These are phyloP conservation scores for Cornus kousa DNA, from an alignment of 148 eudicot species.

Conservation along the genomic window DNA sequence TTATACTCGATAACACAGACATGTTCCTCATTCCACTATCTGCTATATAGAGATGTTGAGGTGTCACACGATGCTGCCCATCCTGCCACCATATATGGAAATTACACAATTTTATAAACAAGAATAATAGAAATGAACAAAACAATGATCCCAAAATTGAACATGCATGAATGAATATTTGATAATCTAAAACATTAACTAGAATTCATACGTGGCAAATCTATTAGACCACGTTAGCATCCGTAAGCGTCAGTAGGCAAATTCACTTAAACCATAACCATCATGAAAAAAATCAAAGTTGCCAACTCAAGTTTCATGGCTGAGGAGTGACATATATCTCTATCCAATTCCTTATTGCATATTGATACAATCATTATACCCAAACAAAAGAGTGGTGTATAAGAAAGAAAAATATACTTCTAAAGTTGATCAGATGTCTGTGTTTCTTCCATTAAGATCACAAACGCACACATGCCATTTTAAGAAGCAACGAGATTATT, in stretches of 20 bases:
- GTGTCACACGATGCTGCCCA: slow-evolving; percentile 55
- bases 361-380: no score
- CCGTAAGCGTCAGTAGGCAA: neutral
- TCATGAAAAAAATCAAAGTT: neutral
- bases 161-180: neutral
- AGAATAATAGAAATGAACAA: neutral
- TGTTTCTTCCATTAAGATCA: no score
- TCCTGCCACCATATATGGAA: slow-evolving; percentile 54
- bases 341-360: no score
- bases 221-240: neutral
- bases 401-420: neutral
- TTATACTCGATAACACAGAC: slow-evolving; percentile 73
- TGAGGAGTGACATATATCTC: neutral
- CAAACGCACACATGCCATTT: neutral
- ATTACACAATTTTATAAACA: neutral
- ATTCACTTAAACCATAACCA: neutral
- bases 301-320: neutral
- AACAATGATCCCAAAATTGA: neutral
- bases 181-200: neutral
- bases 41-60: slow-evolving; percentile 65
- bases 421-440: neutral
- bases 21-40: slow-evolving; percentile 75
- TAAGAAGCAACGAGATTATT: neutral
- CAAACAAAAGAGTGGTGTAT: no score
- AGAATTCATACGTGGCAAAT: no score